Conservation (phyloP, 345 rosid species). For the Brassica juncea region DNA sequence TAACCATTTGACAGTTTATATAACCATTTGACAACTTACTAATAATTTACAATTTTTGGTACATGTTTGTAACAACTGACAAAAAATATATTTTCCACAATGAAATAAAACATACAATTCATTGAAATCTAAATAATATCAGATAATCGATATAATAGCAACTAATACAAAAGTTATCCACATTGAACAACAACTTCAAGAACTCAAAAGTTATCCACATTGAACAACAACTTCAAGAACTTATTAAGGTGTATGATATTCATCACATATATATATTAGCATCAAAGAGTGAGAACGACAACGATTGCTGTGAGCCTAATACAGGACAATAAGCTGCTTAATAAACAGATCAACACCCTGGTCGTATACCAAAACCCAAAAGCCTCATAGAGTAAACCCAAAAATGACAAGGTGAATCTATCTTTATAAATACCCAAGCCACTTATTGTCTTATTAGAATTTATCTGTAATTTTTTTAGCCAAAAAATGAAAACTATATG, state of each 20-base stretch:
- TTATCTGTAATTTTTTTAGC: neutral
- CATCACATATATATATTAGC: no score
- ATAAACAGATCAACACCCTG: neutral
- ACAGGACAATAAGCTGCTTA: neutral
- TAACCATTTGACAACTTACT: neutral
- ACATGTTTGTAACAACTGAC: neutral
- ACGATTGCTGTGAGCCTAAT: neutral
- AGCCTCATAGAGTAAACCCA: neutral
- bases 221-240: neutral
- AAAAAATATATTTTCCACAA: no score
- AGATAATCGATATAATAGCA: neutral
- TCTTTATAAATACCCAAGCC: neutral
- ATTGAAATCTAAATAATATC: neutral
- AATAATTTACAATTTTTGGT: neutral
- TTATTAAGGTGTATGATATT: no score
- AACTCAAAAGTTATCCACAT: neutral
- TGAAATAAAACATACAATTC: neutral
- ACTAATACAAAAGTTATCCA: neutral
- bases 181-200: neutral
- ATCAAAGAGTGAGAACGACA: neutral
- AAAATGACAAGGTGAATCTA: neutral
- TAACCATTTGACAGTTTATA: no score
- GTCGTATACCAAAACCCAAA: neutral
- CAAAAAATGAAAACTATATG: neutral
- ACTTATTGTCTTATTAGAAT: neutral